These are phyloP conservation scores for Candida incommunis DNA, from an alignment of 805 yeast species.

Conservation along the genomic window DNA sequence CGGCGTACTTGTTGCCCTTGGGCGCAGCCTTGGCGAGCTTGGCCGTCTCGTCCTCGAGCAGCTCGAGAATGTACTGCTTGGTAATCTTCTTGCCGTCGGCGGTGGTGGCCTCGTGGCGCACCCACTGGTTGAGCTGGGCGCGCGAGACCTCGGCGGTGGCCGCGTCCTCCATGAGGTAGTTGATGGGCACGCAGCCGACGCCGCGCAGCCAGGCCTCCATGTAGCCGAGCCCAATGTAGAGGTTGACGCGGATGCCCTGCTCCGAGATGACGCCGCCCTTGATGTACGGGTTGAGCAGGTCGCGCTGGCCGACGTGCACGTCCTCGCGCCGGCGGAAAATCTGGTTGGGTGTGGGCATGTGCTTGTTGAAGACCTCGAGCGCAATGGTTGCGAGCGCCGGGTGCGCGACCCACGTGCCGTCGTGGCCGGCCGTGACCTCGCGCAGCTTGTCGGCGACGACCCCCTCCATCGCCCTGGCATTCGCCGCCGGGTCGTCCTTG, in stretches of 20 bases:
- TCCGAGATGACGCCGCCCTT: conserved; percentile 49
- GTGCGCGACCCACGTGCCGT: conserved; percentile 70
- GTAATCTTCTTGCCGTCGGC: conserved; percentile 41
- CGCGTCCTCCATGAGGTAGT: conserved; percentile 66
- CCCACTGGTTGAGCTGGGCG: conserved; percentile 64
- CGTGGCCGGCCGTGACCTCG: conserved; percentile 56
- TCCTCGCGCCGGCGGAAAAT: conserved; percentile 38
- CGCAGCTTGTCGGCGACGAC: conserved; percentile 55
- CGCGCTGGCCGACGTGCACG: conserved; percentile 39
- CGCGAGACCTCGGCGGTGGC: conserved; percentile 72
- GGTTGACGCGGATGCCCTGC: conserved; percentile 48
- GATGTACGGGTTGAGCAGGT: conserved; percentile 45
- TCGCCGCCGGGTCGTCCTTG: conserved; percentile 47
- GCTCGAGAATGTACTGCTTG: conserved; percentile 33
- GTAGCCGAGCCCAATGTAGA: conserved; percentile 51
- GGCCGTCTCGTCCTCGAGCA: conserved; percentile 41
- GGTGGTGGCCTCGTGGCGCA: conserved; percentile 44
- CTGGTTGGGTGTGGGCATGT: conserved; percentile 66
- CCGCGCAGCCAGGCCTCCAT: conserved; percentile 67
- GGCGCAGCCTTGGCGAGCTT: conserved; percentile 35
- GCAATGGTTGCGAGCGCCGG: conserved; percentile 57
- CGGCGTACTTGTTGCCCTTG: conserved; percentile 34
- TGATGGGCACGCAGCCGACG: conserved; percentile 60
- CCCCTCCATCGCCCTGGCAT: conserved; percentile 50
- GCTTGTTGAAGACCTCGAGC: conserved; percentile 53